phyloP scores from a whole-genome alignment of 345 rosid species.

The Camelina laxa region DNA sequence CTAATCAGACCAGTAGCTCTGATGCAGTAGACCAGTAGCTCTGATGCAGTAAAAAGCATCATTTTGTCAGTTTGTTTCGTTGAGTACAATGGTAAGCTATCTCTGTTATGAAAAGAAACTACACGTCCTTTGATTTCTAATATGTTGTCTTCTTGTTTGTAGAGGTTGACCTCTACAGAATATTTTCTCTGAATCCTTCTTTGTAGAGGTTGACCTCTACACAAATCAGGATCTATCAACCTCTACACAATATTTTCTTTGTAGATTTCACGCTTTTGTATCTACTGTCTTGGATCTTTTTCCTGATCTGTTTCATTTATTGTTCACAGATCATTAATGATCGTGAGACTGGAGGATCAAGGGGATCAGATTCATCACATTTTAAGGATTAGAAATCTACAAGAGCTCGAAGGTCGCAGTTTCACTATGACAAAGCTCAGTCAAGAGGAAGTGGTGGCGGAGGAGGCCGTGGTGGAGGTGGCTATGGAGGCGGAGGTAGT shows the following conservation, averaged over 20 bases:
- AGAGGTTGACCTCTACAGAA: neutral
- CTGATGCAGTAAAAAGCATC: constrained; percentile 43
- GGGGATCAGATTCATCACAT: constrained; percentile 4
- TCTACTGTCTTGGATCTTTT: neutral
- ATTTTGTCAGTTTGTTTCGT: constrained; percentile 25
- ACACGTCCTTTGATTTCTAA: too few species aligned
- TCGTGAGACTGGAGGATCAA: neutral
- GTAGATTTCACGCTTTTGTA: neutral
- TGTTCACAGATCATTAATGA: too few species aligned
- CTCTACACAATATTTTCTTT: neutral
- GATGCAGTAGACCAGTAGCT: constrained; percentile 68
- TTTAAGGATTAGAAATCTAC: neutral
- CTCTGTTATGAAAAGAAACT: neutral
- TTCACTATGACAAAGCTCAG: neutral
- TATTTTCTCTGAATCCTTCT: too few species aligned
- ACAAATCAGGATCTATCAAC: neutral
- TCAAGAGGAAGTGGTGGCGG: neutral
- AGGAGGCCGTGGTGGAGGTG: neutral
- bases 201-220: too few species aligned
- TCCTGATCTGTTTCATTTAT: too few species aligned
- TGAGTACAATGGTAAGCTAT: constrained; percentile 40
- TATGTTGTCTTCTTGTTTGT: neutral
- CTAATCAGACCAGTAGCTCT: constrained; percentile 62
- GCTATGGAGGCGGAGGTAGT: neutral
- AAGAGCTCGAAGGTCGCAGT: neutral